phyloP scores from a whole-genome alignment of 306 rosid species.

The barrel medic (Medicago truncatula) region MtrunA17r5.0-ANR NC_053044.1:53507001-53507500 shows the following conservation, averaged over 20 bases:
- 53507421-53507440: not conserved
- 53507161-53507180: slow-evolving; percentile 99
- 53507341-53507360: not conserved
- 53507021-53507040: slow-evolving; percentile 27
- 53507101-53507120: slow-evolving; percentile 33
- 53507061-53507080: slow-evolving; percentile 32
- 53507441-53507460: not conserved
- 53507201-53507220: slow-evolving; percentile 64
- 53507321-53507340: not conserved
- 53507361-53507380: not conserved
- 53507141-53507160: slow-evolving; percentile 97
- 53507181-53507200: slow-evolving; percentile 93
- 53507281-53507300: not conserved
- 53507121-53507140: slow-evolving; percentile 56
- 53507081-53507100: slow-evolving; percentile 24
- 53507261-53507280: not conserved
- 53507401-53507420: not conserved
- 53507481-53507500: not conserved
- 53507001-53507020: slow-evolving; percentile 25
- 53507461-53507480: not conserved
- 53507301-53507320: slow-evolving; percentile 12
- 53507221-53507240: slow-evolving; percentile 29
- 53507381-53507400: slow-evolving; percentile 18
- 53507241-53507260: slow-evolving; percentile 3
- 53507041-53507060: slow-evolving; percentile 28